Evolutionary conservation across 1,284 basidiomycete species (phyloP).

Genomic region (Grifola frondosa): DNA sequence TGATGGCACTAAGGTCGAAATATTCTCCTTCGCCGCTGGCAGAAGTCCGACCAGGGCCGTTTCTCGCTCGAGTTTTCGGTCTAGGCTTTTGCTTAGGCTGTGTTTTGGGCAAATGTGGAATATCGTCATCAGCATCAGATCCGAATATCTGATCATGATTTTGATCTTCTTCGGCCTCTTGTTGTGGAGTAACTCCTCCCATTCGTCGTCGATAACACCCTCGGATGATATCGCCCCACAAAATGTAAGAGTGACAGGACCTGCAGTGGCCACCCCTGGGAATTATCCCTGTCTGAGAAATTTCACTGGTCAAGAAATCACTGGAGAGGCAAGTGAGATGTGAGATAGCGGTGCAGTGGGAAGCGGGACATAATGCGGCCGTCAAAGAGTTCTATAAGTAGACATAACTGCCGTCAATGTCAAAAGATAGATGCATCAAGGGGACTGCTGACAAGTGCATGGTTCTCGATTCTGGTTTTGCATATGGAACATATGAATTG

Average conservation of each 20-base stretch:
- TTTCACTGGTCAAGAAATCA: slow-evolving; percentile 44
- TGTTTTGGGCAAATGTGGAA: too few species aligned
- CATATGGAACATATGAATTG: slow-evolving; percentile 56
- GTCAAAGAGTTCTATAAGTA: slow-evolving; percentile 54
- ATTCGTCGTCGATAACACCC: slow-evolving; percentile 62
- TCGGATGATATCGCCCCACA: slow-evolving; percentile 76
- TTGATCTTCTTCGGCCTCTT: slow-evolving; percentile 28
- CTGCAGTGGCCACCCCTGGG: slow-evolving; percentile 65
- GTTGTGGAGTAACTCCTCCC: slow-evolving; percentile 29
- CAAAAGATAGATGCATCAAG: too few species aligned
- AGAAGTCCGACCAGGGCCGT: background rate
- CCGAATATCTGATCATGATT: slow-evolving; percentile 28
- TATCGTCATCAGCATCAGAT: slow-evolving; percentile 27
- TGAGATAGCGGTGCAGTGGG: slow-evolving; percentile 50
- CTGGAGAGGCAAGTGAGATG: slow-evolving; percentile 73
- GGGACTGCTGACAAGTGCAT: slow-evolving; percentile 48
- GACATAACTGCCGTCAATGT: too few species aligned
- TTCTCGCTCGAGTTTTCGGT: slow-evolving; percentile 6
- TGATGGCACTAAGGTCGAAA: slow-evolving; percentile 35
- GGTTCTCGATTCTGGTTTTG: slow-evolving; percentile 38
- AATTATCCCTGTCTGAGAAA: slow-evolving; percentile 40
- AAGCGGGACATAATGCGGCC: slow-evolving; percentile 51
- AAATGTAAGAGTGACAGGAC: slow-evolving; percentile 49
- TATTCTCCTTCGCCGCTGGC: slow-evolving; percentile 26
- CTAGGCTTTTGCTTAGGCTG: too few species aligned